Evolutionary conservation across 352 stramenopile genomes (phyloP).

Genomic region (Phytophthora crassamura): DNA sequence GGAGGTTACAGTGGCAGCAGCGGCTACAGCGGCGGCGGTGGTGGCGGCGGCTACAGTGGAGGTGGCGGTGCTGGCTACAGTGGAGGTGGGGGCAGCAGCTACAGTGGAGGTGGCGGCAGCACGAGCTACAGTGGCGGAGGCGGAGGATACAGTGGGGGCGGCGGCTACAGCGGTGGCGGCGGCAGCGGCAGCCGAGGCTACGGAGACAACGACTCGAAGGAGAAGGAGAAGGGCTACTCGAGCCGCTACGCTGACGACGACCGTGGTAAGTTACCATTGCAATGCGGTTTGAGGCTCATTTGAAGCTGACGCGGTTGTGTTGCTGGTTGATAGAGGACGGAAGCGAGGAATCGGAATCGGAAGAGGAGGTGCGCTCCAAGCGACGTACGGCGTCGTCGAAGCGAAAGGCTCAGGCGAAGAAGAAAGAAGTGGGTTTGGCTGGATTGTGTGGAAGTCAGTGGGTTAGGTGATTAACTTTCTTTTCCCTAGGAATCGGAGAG

Average conservation of each 20-base stretch:
- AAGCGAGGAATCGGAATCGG: conserved; percentile 75
- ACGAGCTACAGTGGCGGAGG: conserved; percentile 45
- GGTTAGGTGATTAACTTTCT: conserved; percentile 4
- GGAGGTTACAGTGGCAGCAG: conserved; percentile 40
- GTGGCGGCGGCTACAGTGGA: conserved; percentile 45
- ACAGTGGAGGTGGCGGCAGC: conserved; percentile 46
- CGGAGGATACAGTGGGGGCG: conserved; percentile 43
- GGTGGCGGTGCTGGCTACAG: conserved; percentile 49
- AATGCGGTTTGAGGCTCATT: not conserved
- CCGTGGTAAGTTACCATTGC: conserved; percentile 21
- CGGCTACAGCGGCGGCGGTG: conserved; percentile 44
- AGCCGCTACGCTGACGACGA: conserved; percentile 76
- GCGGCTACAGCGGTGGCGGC: conserved; percentile 32
- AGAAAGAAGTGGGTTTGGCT: conserved; percentile 62
- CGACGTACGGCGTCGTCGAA: conserved; percentile 73
- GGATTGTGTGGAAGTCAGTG: not conserved
- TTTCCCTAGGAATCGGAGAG: conserved; percentile 44
- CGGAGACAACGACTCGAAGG: conserved; percentile 55
- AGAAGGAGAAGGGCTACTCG: conserved; percentile 74
- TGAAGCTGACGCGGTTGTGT: conserved; percentile 1
- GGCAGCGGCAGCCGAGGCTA: conserved; percentile 44
- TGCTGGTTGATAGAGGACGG: conserved; percentile 47
- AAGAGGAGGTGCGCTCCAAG: conserved; percentile 67
- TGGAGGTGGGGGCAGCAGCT: conserved; percentile 23
- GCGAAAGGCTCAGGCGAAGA: conserved; percentile 64